Percentiles rank a stretch among this genome's conserved stretches.
Conservation (phyloP, 163 green algal species). For the Prototheca wickerhamii region DNA sequence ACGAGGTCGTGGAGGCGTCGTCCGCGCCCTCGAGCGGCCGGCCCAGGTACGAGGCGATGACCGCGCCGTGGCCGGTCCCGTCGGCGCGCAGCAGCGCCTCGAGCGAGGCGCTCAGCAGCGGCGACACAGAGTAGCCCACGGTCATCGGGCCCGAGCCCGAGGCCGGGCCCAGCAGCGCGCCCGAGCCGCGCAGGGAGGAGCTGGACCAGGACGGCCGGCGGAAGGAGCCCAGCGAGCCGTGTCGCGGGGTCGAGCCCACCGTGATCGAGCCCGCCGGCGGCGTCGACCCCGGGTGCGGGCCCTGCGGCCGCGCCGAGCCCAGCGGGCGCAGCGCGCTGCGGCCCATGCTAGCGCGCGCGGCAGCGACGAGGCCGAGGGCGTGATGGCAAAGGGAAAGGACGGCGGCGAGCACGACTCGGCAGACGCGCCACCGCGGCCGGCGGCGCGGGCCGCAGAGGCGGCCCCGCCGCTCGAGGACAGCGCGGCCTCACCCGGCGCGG, state of each 20-base stretch:
- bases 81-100: slow-evolving; percentile 16
- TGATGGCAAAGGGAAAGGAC: slow-evolving; percentile 75
- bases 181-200: slow-evolving; percentile 6
- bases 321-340: neutral
- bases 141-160: neutral
- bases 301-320: neutral
- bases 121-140: slow-evolving; percentile 36
- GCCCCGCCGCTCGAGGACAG: too few species aligned
- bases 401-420: slow-evolving; percentile 18
- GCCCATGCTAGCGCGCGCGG: neutral
- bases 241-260: slow-evolving; percentile 29
- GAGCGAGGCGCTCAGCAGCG: slow-evolving; percentile 23
- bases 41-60: too few species aligned
- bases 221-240: slow-evolving; percentile 27
- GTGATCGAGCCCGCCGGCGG: slow-evolving; percentile 12
- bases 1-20: too few species aligned
- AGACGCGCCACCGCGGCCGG: neutral
- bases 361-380: slow-evolving; percentile 40
- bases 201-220: slow-evolving; percentile 44
- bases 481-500: too few species aligned
- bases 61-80: too few species aligned
- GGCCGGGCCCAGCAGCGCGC: neutral
- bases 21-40: too few species aligned
- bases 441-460: too few species aligned
- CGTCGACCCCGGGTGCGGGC: neutral